phyloP scores from a whole-genome alignment of 1,139 yeast genomes.

The Suhomyces ambrosiae region DNA sequence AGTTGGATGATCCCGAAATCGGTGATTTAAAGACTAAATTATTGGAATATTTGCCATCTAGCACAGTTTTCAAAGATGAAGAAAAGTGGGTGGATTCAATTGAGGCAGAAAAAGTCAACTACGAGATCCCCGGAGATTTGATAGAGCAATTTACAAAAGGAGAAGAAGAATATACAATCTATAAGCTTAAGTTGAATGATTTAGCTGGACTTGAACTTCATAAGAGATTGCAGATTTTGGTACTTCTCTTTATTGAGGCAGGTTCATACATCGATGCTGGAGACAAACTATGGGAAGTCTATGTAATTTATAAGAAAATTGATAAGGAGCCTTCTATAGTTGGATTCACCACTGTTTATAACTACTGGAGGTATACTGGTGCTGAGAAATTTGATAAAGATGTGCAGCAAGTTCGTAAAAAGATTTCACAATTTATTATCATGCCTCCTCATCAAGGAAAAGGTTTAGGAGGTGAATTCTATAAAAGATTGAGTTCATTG shows the following conservation, averaged over 20 bases:
- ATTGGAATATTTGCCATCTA: conserved; percentile 59
- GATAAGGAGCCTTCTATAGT: conserved; percentile 50
- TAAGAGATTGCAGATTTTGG: conserved; percentile 74
- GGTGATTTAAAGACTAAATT: conserved; percentile 56
- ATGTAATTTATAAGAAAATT: conserved; percentile 51
- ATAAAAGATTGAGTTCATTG: conserved; percentile 51
- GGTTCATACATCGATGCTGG: conserved; percentile 81
- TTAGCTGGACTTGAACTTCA: conserved; percentile 56
- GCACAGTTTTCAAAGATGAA: conserved; percentile 64
- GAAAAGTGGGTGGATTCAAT: conserved; percentile 62
- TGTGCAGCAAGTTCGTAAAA: conserved; percentile 54
- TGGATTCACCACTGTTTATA: conserved; percentile 84
- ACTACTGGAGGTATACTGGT: conserved; percentile 77
- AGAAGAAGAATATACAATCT: conserved; percentile 28
- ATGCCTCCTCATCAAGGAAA: conserved; percentile 79
- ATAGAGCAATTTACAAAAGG: conserved; percentile 35
- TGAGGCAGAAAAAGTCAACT: conserved; percentile 47
- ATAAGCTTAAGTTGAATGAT: conserved; percentile 42
- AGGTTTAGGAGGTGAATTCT: conserved; percentile 70
- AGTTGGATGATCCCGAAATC: conserved; percentile 52
- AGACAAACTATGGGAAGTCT: conserved; percentile 76
- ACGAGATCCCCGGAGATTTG: conserved; percentile 52
- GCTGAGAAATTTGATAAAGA: conserved; percentile 55
- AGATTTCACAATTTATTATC: conserved; percentile 85
- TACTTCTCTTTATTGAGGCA: conserved; percentile 86